These are phyloP conservation scores for Magnusiomyces tetraspermus DNA, from an alignment of 1,139 yeast species.

Conservation along the genomic window DNA sequence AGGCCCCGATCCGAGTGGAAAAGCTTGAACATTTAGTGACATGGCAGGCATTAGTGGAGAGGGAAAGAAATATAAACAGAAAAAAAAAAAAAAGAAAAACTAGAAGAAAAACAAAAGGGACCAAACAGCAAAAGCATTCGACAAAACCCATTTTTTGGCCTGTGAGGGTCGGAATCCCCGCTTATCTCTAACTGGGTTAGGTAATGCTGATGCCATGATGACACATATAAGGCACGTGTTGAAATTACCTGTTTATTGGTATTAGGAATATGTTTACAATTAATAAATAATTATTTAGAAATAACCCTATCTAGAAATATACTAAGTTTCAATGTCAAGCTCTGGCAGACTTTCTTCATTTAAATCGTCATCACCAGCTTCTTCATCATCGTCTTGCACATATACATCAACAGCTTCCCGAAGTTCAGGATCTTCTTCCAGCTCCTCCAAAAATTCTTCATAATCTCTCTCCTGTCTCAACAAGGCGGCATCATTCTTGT, in stretches of 20 bases:
- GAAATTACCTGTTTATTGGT: not conserved
- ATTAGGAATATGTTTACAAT: not conserved
- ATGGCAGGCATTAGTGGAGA: not conserved
- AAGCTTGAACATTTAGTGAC: not conserved
- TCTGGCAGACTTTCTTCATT: slow-evolving; percentile 20
- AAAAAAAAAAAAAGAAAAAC: not conserved
- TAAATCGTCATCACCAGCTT: slow-evolving; percentile 15
- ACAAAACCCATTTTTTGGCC: no score
- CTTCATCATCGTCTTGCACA: slow-evolving; percentile 35
- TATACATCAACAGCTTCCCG: slow-evolving; percentile 80
- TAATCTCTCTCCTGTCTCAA: slow-evolving; percentile 89
- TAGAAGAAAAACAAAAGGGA: not conserved
- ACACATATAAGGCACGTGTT: no score
- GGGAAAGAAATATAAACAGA: no score
- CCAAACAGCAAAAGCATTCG: not conserved
- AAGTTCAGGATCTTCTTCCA: slow-evolving; percentile 90
- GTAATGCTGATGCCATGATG: not conserved
- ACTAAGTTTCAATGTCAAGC: slow-evolving; percentile 48
- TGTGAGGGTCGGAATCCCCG: not conserved
- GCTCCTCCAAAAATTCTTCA: slow-evolving; percentile 86
- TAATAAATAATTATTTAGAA: not conserved
- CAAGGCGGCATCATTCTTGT: slow-evolving; percentile 55
- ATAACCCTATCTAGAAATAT: no score
- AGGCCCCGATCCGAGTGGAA: not conserved
- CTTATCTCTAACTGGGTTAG: not conserved